Evolutionary conservation across 2,329 filamentous ascomycete species (phyloP).

Genomic region (Aspergillus pseudotamarii): DNA sequence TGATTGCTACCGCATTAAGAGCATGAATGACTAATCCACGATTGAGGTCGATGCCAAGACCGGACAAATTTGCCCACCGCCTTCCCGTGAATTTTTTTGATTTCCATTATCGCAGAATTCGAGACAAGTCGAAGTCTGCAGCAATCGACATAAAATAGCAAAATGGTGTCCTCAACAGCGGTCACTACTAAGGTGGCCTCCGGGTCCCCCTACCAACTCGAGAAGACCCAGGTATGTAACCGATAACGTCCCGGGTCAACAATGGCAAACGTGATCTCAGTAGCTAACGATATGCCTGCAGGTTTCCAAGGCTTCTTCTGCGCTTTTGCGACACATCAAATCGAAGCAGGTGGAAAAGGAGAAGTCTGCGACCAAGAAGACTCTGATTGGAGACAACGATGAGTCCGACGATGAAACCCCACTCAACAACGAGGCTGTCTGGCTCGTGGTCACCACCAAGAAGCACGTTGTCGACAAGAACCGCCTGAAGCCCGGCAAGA

Average conservation of each 20-base stretch:
- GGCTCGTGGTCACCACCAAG: constrained; percentile 66
- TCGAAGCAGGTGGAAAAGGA: constrained; percentile 52
- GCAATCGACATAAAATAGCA: constrained; percentile 19
- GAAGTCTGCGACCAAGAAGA: constrained; percentile 54
- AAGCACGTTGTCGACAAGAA: constrained; percentile 72
- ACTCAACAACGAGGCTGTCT: constrained; percentile 57
- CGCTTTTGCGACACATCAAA: constrained; percentile 61
- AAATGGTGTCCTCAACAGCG: constrained; percentile 46
- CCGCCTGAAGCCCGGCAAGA: constrained; percentile 81
- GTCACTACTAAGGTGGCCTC: constrained; percentile 45
- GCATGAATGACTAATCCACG: background rate
- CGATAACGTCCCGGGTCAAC: background rate
- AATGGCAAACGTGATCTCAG: background rate
- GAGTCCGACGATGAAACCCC: constrained; percentile 49
- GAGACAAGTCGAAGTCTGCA: constrained; percentile 25
- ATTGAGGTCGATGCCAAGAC: constrained; percentile 26
- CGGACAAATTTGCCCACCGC: constrained; percentile 38
- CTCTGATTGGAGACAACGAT: constrained; percentile 53
- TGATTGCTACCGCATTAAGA: background rate
- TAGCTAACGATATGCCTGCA: constrained; percentile 34
- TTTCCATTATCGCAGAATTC: constrained; percentile 30
- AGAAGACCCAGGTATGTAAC: constrained; percentile 47
- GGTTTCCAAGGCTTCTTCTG: constrained; percentile 62
- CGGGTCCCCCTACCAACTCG: constrained; percentile 52
- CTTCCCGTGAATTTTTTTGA: constrained; percentile 42